phyloP scores from a whole-genome alignment of 78 protist species.

The Creolimax fragrantissima region DNA sequence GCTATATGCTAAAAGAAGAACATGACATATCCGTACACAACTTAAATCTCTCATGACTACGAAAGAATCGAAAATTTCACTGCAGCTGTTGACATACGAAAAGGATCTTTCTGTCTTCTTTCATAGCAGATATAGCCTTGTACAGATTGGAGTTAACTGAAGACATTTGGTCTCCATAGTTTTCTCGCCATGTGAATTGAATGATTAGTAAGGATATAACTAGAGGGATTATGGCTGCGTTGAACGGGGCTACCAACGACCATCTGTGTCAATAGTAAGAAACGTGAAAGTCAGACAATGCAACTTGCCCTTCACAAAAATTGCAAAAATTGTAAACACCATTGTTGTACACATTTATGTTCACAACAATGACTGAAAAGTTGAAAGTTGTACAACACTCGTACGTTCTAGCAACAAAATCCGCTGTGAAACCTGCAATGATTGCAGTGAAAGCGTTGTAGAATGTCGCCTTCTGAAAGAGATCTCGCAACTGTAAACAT shows the following conservation, averaged over 20 bases:
- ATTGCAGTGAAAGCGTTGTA: neutral
- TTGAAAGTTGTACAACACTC: no score
- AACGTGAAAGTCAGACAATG: no score
- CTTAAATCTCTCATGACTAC: no score
- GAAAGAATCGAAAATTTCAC: no score
- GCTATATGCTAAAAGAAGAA: no score
- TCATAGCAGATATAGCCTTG: neutral
- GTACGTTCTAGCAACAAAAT: neutral
- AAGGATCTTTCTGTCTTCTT: neutral
- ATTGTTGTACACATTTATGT: no score
- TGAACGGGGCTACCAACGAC: constrained; percentile 71
- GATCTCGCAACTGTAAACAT: neutral
- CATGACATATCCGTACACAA: no score
- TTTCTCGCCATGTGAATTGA: constrained; percentile 4
- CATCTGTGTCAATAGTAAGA: no score
- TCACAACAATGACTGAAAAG: no score
- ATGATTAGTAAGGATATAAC: neutral
- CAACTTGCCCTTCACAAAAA: no score
- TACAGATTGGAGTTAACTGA: neutral
- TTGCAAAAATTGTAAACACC: no score
- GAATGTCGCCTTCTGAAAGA: neutral
- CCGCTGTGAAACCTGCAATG: neutral
- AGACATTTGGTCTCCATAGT: neutral
- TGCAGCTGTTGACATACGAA: neutral
- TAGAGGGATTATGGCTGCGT: constrained; percentile 26